Evolutionary conservation across 2,329 filamentous ascomycete species (phyloP).

Genomic region (Sporothrix inflata): DNA sequence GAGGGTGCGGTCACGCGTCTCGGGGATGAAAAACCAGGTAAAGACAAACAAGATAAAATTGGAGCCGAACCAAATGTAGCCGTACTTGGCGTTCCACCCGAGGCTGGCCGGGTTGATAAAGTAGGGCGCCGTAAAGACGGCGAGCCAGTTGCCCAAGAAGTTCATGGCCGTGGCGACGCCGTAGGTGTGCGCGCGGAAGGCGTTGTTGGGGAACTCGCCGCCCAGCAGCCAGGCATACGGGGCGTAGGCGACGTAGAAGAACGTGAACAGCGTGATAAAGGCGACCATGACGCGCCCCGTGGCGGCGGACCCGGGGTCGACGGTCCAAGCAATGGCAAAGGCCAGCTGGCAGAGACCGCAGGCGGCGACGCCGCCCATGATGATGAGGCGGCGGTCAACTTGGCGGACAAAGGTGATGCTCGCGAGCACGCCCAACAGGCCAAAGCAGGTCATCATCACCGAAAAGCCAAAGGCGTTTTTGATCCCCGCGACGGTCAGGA

Average conservation of each 20-base stretch:
- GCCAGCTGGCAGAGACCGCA: constrained; percentile 42
- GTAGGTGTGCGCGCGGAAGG: constrained; percentile 46
- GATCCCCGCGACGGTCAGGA: constrained; percentile 41
- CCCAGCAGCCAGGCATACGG: constrained; percentile 47
- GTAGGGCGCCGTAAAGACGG: constrained; percentile 45
- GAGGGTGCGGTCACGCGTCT: constrained; percentile 51
- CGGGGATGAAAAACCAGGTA: constrained; percentile 52
- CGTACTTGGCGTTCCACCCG: constrained; percentile 44
- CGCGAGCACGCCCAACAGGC: constrained; percentile 40
- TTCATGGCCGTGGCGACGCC: constrained; percentile 45
- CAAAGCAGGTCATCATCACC: constrained; percentile 43
- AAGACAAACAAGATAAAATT: constrained; percentile 43
- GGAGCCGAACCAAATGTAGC: constrained; percentile 45
- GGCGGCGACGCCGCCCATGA: constrained; percentile 40
- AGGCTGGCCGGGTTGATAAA: constrained; percentile 49
- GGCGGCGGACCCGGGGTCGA: constrained; percentile 35
- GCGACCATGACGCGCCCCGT: constrained; percentile 40
- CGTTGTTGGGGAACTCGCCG: constrained; percentile 46
- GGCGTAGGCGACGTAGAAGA: constrained; percentile 43
- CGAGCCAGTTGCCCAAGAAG: constrained; percentile 47
- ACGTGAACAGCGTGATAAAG: constrained; percentile 41
- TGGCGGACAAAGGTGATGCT: constrained; percentile 40
- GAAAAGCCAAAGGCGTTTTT: constrained; percentile 42
- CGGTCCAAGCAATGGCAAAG: constrained; percentile 41
- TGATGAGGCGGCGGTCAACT: constrained; percentile 41